A percentile compares a stretch with the other conserved stretches of the same genome.
Conservation (phyloP, 2,329 filamentous ascomycete genomes). For the Zymoseptoria brevis region DNA sequence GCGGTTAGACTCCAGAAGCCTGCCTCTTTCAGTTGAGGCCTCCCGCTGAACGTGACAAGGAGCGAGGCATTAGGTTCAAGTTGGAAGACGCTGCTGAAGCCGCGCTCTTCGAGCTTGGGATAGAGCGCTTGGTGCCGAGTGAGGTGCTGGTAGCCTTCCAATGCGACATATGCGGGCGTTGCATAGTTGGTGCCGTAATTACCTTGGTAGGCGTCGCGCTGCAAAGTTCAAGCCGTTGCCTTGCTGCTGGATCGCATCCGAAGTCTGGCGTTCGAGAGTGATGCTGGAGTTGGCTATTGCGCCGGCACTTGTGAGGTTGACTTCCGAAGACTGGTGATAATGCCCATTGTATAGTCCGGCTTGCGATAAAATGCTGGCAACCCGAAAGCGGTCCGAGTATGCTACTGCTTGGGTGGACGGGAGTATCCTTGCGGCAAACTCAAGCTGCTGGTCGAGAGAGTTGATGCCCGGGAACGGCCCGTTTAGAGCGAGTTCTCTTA, state of each 20-base stretch:
- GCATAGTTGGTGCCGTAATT: conserved; percentile 10
- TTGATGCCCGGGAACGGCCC: conserved; percentile 6
- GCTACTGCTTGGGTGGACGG: conserved; percentile 8
- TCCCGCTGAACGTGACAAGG: conserved; percentile 16
- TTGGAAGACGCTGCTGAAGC: conserved; percentile 1
- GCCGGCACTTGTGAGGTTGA: conserved; percentile 6
- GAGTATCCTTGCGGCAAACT: conserved; percentile 6
- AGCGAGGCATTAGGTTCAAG: conserved; percentile 5
- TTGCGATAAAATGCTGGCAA: conserved; percentile 4
- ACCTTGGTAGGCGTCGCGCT: background rate
- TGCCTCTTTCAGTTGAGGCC: conserved; percentile 9
- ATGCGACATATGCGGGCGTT: conserved; percentile 4
- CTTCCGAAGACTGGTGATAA: background rate
- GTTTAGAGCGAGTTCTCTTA: conserved; percentile 4
- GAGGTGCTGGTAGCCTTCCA: conserved; percentile 3
- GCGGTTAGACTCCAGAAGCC: conserved; percentile 21
- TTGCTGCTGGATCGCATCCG: background rate
- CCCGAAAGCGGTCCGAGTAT: conserved; percentile 2
- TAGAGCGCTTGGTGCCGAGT: conserved; percentile 7
- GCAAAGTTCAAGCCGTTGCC: conserved; percentile 12
- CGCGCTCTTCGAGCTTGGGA: conserved; percentile 4
- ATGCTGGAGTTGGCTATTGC: conserved; percentile 3
- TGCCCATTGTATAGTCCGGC: conserved; percentile 7
- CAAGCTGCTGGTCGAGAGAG: conserved; percentile 2
- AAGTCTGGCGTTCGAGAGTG: background rate